These are phyloP conservation scores for Fusarium xylarioides DNA, from an alignment of 2,329 filamentous ascomycete genomes.

Conservation along the genomic window DNA sequence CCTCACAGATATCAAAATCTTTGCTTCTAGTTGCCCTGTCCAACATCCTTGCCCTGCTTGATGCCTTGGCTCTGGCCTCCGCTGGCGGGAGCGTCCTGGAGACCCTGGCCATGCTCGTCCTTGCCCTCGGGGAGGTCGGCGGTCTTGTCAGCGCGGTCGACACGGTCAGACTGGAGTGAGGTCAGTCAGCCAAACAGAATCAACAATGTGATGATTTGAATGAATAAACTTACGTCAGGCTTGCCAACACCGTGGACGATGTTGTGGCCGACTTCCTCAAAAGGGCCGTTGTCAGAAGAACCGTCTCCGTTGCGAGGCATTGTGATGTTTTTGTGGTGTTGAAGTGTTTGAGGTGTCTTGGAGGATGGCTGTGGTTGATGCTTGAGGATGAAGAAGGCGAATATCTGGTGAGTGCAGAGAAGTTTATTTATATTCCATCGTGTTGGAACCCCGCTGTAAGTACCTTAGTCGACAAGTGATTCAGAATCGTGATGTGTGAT, in stretches of 20 bases:
- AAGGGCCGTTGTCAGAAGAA: constrained; percentile 57
- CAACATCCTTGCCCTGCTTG: constrained; percentile 50
- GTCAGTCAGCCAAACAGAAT: background rate
- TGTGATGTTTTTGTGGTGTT: constrained; percentile 40
- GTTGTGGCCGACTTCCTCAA: constrained; percentile 51
- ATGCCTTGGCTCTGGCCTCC: constrained; percentile 56
- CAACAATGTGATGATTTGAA: background rate
- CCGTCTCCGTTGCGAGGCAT: constrained; percentile 64
- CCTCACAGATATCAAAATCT: background rate
- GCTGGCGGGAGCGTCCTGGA: constrained; percentile 53
- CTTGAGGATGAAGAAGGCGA: background rate
- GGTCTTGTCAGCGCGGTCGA: constrained; percentile 59
- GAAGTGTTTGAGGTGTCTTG: background rate
- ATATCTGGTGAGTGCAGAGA: background rate
- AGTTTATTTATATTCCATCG: constrained; percentile 27
- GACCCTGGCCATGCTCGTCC: constrained; percentile 53
- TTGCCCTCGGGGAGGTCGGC: constrained; percentile 56
- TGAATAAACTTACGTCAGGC: constrained; percentile 47
- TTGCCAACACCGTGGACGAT: constrained; percentile 56
- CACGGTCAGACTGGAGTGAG: constrained; percentile 45
- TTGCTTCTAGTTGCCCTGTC: constrained; percentile 49
- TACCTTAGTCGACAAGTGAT: constrained; percentile 1
- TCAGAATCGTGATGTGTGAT: constrained; percentile 34
- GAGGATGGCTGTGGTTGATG: constrained; percentile 2
- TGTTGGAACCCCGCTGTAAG: background rate